These are phyloP conservation scores for Alternaria sp. DNA, from an alignment of 2,329 filamentous ascomycete genomes.

Conservation along the genomic window DNA sequence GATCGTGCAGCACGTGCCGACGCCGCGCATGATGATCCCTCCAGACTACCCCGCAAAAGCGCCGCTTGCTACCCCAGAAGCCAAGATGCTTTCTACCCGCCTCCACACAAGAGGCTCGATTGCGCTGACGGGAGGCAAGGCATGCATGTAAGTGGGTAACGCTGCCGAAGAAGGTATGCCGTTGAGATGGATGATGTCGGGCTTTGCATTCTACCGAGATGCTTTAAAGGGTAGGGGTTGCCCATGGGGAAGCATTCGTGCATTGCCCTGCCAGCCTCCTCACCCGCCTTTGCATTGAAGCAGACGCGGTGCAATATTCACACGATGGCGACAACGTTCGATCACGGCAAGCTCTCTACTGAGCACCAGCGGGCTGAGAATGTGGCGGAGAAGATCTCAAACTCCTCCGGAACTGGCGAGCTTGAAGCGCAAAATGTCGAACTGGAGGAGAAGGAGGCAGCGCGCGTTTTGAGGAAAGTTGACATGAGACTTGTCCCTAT, in stretches of 20 bases:
- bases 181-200: conserved; percentile 13
- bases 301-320: not conserved
- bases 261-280: not conserved
- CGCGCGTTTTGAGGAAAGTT: conserved; percentile 43
- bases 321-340: conserved; percentile 24
- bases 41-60: conserved; percentile 28
- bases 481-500: conserved; percentile 42
- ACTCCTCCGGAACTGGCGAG: conserved; percentile 26
- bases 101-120: conserved; percentile 9
- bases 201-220: conserved; percentile 16
- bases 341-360: conserved; percentile 10
- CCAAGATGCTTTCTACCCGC: conserved; percentile 6
- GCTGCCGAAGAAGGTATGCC: conserved; percentile 16
- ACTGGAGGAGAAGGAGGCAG: conserved; percentile 35
- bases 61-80: conserved; percentile 22
- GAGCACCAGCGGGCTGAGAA: conserved; percentile 31
- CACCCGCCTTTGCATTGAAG: not conserved
- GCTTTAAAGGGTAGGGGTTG: conserved; percentile 13
- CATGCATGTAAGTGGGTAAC: conserved; percentile 1
- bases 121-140: not conserved
- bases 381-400: conserved; percentile 33
- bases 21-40: conserved; percentile 10
- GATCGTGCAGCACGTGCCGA: conserved; percentile 6
- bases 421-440: conserved; percentile 35
- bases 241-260: not conserved